phyloP scores from a whole-genome alignment of 208 protist species.

The Acanthamoeba healyi region DNA sequence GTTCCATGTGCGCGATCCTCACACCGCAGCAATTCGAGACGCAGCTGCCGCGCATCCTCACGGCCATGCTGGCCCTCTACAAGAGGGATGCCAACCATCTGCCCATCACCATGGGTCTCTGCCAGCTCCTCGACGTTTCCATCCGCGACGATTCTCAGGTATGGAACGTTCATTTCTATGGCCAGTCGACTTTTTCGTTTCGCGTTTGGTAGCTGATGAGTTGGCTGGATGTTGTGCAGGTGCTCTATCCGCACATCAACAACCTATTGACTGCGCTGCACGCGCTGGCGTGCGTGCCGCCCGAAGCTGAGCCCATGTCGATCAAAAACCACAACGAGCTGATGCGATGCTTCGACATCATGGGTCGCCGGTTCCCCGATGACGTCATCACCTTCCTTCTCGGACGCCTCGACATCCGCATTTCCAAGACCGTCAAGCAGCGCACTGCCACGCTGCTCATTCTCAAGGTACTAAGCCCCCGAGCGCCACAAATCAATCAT shows the following conservation, averaged over 20 bases:
- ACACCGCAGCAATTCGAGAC: conserved; percentile 78
- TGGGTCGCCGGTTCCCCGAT: conserved; percentile 76
- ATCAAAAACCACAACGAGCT: conserved; percentile 85
- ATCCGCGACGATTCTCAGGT: conserved; percentile 52
- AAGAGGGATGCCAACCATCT: conserved; percentile 83
- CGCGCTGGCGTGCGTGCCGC: conserved; percentile 74
- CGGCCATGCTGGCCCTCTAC: conserved; percentile 78
- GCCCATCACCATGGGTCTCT: conserved; percentile 78
- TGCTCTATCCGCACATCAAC: conserved; percentile 65
- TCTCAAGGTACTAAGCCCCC: conserved; percentile 70
- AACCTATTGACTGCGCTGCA: conserved; percentile 76
- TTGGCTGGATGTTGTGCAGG: conserved; percentile 8
- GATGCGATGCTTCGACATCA: conserved; percentile 85
- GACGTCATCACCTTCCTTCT: conserved; percentile 78
- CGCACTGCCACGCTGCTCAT: conserved; percentile 57
- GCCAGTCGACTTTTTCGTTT: no score
- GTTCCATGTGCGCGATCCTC: conserved; percentile 79
- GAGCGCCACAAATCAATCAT: not conserved
- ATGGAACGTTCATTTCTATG: no score
- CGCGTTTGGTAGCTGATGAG: no score
- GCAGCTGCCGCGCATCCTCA: conserved; percentile 73
- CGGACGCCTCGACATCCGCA: conserved; percentile 74
- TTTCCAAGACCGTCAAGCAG: conserved; percentile 52
- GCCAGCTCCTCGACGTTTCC: conserved; percentile 56
- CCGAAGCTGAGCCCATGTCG: conserved; percentile 70